Evolutionary conservation across 129 eudicot genomes (phyloP).

Genomic region (Artemisia argyi): DNA sequence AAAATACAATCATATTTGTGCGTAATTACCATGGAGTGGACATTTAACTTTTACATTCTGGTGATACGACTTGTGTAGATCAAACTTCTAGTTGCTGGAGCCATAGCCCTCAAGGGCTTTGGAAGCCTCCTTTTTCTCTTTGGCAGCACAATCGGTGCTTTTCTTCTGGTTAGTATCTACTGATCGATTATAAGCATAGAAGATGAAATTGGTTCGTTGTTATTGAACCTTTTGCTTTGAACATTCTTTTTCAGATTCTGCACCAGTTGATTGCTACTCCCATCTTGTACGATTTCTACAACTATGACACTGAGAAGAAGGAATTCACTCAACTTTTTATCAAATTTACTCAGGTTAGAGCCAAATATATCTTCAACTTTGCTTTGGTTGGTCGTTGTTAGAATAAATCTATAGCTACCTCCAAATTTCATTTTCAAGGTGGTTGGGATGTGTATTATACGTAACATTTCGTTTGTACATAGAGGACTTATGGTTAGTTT

Average conservation of each 20-base stretch:
- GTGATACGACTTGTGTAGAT: slow-evolving; percentile 35
- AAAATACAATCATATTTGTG: neutral
- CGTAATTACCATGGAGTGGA: neutral
- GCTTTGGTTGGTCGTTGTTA: too few relatives aligned
- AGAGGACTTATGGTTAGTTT: too few relatives aligned
- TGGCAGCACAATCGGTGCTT: slow-evolving; percentile 69
- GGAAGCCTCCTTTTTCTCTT: slow-evolving; percentile 72
- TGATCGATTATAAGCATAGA: neutral
- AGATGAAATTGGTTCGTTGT: neutral
- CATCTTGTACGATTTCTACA: slow-evolving; percentile 80
- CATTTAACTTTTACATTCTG: too few relatives aligned
- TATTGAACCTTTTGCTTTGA: neutral
- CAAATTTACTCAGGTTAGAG: slow-evolving; percentile 60
- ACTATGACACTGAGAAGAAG: slow-evolving; percentile 63
- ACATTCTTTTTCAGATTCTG: slow-evolving; percentile 38
- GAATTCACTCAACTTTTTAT: slow-evolving; percentile 60
- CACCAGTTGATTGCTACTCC: slow-evolving; percentile 65
- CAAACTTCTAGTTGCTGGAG: slow-evolving; percentile 55
- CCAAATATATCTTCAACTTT: too few relatives aligned
- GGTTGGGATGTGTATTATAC: neutral
- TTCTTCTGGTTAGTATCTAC: slow-evolving; percentile 48
- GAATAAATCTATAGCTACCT: too few relatives aligned
- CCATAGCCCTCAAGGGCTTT: slow-evolving; percentile 53
- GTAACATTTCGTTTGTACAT: too few relatives aligned
- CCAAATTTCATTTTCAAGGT: neutral